Conservation (phyloP, 2,329 filamentous ascomycete genomes). For the Aspergillus sp. region DNA sequence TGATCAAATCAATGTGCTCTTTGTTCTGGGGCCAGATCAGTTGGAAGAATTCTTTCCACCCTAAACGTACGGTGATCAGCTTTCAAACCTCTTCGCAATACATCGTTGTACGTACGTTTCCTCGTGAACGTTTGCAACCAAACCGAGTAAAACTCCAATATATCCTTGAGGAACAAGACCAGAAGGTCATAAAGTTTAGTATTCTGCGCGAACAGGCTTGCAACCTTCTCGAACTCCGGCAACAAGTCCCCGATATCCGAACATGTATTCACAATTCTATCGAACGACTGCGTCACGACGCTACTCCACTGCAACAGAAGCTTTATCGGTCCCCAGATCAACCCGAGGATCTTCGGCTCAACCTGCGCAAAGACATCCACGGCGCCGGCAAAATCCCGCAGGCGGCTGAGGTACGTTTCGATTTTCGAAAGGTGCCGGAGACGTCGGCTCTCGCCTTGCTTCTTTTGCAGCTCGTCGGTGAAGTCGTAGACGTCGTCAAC, state of each 20-base stretch:
- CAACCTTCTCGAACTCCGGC: constrained; percentile 3
- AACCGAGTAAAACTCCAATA: constrained; percentile 37
- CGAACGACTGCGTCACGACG: background rate
- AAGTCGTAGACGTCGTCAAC: constrained; percentile 5
- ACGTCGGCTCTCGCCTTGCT: background rate
- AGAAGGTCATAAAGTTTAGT: constrained; percentile 11
- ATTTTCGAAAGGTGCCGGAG: constrained; percentile 3
- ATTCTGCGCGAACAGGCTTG: background rate
- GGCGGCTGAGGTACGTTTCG: background rate
- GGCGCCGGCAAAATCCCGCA: background rate
- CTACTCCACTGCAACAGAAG: constrained; percentile 6
- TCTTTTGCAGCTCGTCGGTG: background rate
- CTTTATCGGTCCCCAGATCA: constrained; percentile 9
- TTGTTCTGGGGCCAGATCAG: constrained; percentile 2
- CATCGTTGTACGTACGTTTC: constrained; percentile 18
- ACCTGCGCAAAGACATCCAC: constrained; percentile 1
- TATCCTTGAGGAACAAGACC: constrained; percentile 36
- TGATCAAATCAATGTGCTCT: constrained; percentile 1
- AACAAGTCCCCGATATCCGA: constrained; percentile 15
- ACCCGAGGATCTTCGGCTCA: background rate
- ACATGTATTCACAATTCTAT: background rate
- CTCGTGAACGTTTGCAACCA: constrained; percentile 32
- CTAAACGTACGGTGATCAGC: background rate
- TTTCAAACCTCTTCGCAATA: background rate
- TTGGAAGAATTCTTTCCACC: constrained; percentile 12